Conservation (phyloP, 129 eudicot species). For the Chrysanthemum lavandulifolium region DNA sequence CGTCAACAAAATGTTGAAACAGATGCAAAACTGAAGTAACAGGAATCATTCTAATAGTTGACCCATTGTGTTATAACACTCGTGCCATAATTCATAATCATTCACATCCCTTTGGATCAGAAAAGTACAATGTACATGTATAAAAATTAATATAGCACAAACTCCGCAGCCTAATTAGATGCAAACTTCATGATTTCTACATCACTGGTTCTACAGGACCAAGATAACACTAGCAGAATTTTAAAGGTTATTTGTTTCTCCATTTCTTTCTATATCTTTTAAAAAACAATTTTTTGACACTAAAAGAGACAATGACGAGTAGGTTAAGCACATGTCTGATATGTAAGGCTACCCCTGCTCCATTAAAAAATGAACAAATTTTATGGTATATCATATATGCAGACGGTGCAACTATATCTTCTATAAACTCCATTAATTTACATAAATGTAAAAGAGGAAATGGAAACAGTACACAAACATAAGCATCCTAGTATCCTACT, state of each 20-base stretch:
- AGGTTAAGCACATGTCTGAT: conserved; percentile 3
- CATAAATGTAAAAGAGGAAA: not conserved
- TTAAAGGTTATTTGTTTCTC: not conserved
- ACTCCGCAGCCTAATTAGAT: not conserved
- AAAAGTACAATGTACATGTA: not conserved
- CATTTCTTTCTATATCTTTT: not conserved
- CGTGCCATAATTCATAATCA: no score
- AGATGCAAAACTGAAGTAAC: not conserved
- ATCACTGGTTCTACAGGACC: not conserved
- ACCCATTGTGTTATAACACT: no score
- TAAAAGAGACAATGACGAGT: not conserved
- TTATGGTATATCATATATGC: not conserved
- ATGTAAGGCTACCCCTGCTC: conserved; percentile 7
- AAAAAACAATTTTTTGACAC: no score
- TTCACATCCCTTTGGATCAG: no score
- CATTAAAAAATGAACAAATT: not conserved
- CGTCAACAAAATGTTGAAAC: not conserved
- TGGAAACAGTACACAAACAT: not conserved
- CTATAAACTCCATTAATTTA: conserved; percentile 4
- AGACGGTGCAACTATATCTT: not conserved
- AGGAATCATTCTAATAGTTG: no score
- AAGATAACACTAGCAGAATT: not conserved
- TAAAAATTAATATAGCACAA: not conserved
- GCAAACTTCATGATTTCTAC: not conserved
- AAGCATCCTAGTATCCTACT: not conserved